Evolutionary conservation across 2,329 filamentous ascomycete genomes (phyloP), one percentile per base, ranked within the genome.

Genomic region (Cladosporium sp.): DNA sequence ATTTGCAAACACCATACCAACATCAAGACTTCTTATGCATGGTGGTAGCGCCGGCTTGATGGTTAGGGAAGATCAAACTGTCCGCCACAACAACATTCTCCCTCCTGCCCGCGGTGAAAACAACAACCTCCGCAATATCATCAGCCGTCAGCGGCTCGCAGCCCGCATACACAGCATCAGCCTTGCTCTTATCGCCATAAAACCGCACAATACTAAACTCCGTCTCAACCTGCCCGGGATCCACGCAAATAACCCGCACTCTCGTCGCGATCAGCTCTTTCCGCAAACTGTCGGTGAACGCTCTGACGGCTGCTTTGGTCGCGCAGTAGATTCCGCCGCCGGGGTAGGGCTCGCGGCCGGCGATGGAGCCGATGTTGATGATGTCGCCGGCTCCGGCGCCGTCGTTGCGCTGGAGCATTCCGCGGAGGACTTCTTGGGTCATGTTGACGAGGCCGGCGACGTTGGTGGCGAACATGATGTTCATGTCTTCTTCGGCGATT

Each of bases 381-480:
- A 97, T 92, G 77, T 97, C 93, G 72, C 93, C 93, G 51, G 85
- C 83, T 66, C 92, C 92, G 6, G 7, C 58, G 18, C 60, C 51
- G 34, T 30, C 28, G 10, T 78, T 59, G 70, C 81, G 74, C 72
- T 86, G 83, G 79, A 92, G 89, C 84, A 92, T 95, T 75, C 92
- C 88, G 63, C 91, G 88, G 21, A 97, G 80, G 69, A 97, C 83
- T 52, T 91, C 92, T 82, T 97, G 93, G 0, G 93, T 97, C 90
- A 97, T 91, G 83, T 93, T 91, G 82, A 97, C 94, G 38, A 97
- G 84, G 44, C 93, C 93, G 2, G 90, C 93, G 65, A 97, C 93
- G 78, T 97, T 97, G 67, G 93, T 97, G 58, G 86, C 81, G 77
- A 96, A 92, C 93, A 97, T 97, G 77, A 88, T 74, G 74, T 90